These are phyloP conservation scores for Boletus insuetus DNA, from an alignment of 768 basidiomycete genomes.

Conservation along the genomic window DNA sequence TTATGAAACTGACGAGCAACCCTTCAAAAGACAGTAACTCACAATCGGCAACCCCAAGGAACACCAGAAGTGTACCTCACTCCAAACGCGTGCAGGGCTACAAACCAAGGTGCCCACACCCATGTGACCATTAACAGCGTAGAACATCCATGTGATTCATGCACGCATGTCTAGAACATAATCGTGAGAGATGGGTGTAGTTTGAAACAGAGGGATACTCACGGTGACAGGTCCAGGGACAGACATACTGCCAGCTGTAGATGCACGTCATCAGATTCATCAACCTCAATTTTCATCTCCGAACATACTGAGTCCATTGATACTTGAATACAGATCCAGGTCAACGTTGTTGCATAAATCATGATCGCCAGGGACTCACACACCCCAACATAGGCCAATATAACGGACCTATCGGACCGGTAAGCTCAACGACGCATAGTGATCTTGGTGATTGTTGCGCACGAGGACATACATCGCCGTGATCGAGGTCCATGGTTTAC, in stretches of 20 bases:
- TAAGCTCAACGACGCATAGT: not conserved
- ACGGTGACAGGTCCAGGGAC: not conserved
- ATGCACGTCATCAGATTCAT: not conserved
- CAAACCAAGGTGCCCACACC: constrained; percentile 1
- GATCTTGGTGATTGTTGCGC: not conserved
- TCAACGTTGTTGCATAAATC: not conserved
- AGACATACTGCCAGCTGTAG: not conserved
- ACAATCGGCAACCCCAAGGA: constrained; percentile 3
- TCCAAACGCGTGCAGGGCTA: not conserved
- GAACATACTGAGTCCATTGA: not conserved
- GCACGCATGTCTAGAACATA: not conserved
- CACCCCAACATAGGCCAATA: not conserved
- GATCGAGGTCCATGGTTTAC: not conserved
- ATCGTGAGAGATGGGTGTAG: not conserved
- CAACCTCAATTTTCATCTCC: no score
- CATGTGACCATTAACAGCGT: not conserved
- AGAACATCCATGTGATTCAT: not conserved
- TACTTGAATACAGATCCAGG: not conserved
- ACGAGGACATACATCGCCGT: not conserved
- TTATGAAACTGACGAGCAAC: not conserved
- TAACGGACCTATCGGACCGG: not conserved
- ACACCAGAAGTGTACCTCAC: not conserved
- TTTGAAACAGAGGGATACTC: not conserved
- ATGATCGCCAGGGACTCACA: not conserved
- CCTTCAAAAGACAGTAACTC: not conserved